These are phyloP conservation scores for Histomonas meleagridis DNA, from an alignment of 208 protist species.

Conservation along the genomic window DNA sequence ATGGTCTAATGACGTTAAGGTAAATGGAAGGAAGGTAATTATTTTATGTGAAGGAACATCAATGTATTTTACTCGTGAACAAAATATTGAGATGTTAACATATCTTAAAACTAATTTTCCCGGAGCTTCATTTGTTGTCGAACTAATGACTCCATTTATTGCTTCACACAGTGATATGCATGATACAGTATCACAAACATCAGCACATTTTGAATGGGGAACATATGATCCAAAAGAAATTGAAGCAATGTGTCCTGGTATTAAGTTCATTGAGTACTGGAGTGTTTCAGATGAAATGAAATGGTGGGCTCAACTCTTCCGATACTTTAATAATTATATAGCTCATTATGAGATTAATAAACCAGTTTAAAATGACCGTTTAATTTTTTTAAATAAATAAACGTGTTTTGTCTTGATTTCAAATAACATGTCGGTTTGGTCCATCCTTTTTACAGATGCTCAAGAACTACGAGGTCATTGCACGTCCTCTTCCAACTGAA, in stretches of 20 bases:
- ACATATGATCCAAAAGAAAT: background rate
- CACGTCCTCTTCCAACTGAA: conserved; percentile 34
- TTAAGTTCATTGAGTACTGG: background rate
- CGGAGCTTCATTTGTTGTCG: background rate
- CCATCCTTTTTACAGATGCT: background rate
- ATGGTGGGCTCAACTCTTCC: no score
- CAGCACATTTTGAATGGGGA: background rate
- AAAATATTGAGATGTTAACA: background rate
- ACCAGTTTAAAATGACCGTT: no score
- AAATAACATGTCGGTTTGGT: no score
- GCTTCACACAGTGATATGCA: background rate
- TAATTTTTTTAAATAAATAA: no score
- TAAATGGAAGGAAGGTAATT: background rate
- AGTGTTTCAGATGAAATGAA: background rate
- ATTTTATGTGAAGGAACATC: background rate
- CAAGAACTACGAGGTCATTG: conserved; percentile 37
- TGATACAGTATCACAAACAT: background rate
- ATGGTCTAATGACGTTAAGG: background rate
- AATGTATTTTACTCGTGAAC: background rate
- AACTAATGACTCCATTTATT: background rate
- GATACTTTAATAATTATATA: no score
- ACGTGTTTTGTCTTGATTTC: no score
- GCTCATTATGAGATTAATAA: no score
- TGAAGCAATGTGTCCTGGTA: background rate
- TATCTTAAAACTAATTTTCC: background rate